Percentiles rank a stretch among this genome's conserved stretches.
Evolutionary conservation across 1,139 yeast genomes (phyloP).

Genomic region (Nakaseomyces sp.): DNA sequence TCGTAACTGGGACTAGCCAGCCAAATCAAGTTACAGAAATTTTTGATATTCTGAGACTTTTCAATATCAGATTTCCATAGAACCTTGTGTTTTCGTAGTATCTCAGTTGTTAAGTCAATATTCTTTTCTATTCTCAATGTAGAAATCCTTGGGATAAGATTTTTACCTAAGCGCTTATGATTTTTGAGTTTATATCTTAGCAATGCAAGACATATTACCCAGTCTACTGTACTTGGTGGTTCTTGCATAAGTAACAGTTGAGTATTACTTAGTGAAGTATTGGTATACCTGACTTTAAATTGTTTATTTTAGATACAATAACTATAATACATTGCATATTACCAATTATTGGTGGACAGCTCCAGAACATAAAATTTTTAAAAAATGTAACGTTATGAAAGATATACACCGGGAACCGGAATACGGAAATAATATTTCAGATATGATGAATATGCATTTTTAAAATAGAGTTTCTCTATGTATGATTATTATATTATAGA

Average conservation of each 20-base stretch:
- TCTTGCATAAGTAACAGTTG: neutral
- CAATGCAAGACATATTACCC: constrained; percentile 2
- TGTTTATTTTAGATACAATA: too few relatives aligned
- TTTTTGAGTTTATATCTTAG: neutral
- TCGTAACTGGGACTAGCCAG: neutral
- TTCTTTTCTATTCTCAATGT: neutral
- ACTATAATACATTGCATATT: too few relatives aligned
- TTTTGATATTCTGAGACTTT: neutral
- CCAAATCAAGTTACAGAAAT: neutral
- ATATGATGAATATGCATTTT: neutral
- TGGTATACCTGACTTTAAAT: too few relatives aligned
- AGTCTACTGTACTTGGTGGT: neutral
- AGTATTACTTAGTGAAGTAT: too few relatives aligned
- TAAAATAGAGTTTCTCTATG: neutral
- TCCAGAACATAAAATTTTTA: neutral
- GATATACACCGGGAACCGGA: too few relatives aligned
- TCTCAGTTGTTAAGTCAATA: neutral
- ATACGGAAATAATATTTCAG: too few relatives aligned
- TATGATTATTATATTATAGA: neutral
- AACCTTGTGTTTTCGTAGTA: neutral
- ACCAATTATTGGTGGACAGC: too few relatives aligned
- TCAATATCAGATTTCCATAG: neutral
- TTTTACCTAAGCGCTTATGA: neutral
- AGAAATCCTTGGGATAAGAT: neutral
- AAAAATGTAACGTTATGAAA: too few relatives aligned